A percentile compares a stretch with the other conserved stretches of the same genome.
Conservation (phyloP, 768 basidiomycete species). For the Harrya chromipes region DNA sequence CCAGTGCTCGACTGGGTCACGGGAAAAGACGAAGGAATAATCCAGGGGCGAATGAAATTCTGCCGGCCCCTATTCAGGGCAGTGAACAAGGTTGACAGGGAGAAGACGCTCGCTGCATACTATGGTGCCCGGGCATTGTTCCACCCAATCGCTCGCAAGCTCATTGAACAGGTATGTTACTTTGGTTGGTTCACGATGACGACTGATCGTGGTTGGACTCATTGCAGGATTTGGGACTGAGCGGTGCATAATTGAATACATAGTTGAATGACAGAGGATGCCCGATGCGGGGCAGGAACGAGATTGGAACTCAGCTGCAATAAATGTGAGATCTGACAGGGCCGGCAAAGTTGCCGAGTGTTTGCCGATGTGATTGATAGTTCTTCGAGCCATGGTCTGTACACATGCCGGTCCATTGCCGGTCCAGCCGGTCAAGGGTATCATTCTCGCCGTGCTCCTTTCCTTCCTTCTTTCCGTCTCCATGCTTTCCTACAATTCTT, state of each 20-base stretch:
- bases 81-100: conserved; percentile 34
- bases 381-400: no score
- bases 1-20: conserved; percentile 46
- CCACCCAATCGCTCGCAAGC: conserved; percentile 49
- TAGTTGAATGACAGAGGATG: neutral
- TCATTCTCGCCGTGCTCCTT: no score
- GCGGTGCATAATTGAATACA: neutral
- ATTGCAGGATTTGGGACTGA: neutral
- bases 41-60: conserved; percentile 57
- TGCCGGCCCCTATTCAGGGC: conserved; percentile 47
- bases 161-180: conserved; percentile 46
- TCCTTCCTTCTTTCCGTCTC: neutral
- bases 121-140: conserved; percentile 33
- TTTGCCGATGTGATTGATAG: no score
- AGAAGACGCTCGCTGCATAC: conserved; percentile 37
- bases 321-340: no score
- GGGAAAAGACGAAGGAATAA: conserved; percentile 37
- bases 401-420: no score
- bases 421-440: no score
- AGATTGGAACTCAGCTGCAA: no score
- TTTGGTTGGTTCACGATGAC: neutral
- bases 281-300: neutral
- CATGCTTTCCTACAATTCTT: conserved; percentile 11
- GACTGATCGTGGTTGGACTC: neutral
- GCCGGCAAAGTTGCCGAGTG: no score